Base-by-base conservation (phyloP, 768 basidiomycete species). In the Tricholoma saponaceum region DNA sequence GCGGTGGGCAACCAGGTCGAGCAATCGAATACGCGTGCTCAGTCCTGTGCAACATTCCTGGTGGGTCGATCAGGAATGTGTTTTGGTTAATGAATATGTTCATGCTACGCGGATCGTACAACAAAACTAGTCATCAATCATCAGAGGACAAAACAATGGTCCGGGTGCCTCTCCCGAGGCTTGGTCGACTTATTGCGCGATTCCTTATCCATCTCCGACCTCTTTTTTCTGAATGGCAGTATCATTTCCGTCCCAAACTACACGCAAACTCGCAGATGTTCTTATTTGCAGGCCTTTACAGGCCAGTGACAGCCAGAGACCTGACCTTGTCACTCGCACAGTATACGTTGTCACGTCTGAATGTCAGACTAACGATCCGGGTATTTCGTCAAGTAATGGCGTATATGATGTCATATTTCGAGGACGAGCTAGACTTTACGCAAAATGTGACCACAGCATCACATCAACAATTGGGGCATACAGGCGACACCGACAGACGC, bases 61-160 rank as follows among this genome's bases (percentile, higher is more conserved):
- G 61, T 0, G 64, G 66, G 2, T 46, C 55, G 1, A 58, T 62
- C 10, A 25, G 64, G 9, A 66, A 66, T 51, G 39, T 62, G 9
- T 58, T 62, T 18, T 41, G 39, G 39, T n/a, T 41, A 8, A 4
- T 41, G n/a, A n/a, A n/a, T 8, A 8, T 20, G n/a, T n/a, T 41
- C 5, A 20, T 41, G n/a, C n/a, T 41, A 3, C 39, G 9, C 6
- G 39, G 39, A 6, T 41, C 39, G 6, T 41, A 41, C n/a, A 41
- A 32, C 30, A 32, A 32, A 32, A 32, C 30, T 8, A 32, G 30
- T 10, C 30, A 32, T n/a, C n/a, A n/a, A n/a, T n/a, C 30, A 32
- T 10, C 12, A 32, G 30, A 32, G 12, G 30, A 32, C 30, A 32
- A 32, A 10, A 32, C 30, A 8, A 32, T 32, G 3, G 30, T 32